Evolutionary conservation across 2,329 filamentous ascomycete genomes (phyloP).

Genomic region (Paecilomyces dactylethromorphus): DNA sequence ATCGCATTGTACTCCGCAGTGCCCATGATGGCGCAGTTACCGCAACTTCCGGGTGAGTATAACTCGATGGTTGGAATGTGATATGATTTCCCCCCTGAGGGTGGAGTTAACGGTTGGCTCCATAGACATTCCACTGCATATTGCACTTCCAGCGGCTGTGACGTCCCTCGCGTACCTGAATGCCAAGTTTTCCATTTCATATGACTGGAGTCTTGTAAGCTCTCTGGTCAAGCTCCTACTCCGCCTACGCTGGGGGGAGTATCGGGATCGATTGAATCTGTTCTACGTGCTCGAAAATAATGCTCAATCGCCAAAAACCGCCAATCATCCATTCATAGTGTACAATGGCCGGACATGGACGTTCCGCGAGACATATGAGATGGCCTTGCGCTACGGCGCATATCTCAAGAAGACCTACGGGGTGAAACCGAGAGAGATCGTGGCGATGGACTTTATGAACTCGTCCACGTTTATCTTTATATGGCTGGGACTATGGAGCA

Average conservation of each 20-base stretch:
- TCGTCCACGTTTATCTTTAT: conserved; percentile 71
- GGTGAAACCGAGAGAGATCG: conserved; percentile 65
- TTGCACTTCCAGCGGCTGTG: conserved; percentile 54
- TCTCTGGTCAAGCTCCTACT: conserved; percentile 44
- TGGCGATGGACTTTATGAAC: conserved; percentile 77
- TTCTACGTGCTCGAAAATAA: conserved; percentile 70
- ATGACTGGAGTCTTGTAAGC: conserved; percentile 59
- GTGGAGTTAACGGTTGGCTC: background rate
- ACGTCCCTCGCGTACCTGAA: conserved; percentile 73
- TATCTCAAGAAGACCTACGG: conserved; percentile 63
- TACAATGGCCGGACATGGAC: conserved; percentile 65
- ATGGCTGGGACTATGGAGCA: conserved; percentile 71
- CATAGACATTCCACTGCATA: conserved; percentile 29
- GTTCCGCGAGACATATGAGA: conserved; percentile 69
- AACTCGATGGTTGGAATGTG: background rate
- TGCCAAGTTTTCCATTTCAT: conserved; percentile 59
- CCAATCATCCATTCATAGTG: conserved; percentile 52
- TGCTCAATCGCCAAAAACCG: conserved; percentile 51
- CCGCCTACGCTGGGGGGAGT: conserved; percentile 43
- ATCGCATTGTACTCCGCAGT: background rate
- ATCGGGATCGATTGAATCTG: conserved; percentile 56
- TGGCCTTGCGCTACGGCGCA: conserved; percentile 62
- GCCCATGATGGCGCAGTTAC: background rate
- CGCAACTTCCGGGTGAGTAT: background rate
- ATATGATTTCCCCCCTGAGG: background rate